These are phyloP conservation scores for Salix exigua DNA, from an alignment of 345 rosid species.

Conservation along the genomic window DNA sequence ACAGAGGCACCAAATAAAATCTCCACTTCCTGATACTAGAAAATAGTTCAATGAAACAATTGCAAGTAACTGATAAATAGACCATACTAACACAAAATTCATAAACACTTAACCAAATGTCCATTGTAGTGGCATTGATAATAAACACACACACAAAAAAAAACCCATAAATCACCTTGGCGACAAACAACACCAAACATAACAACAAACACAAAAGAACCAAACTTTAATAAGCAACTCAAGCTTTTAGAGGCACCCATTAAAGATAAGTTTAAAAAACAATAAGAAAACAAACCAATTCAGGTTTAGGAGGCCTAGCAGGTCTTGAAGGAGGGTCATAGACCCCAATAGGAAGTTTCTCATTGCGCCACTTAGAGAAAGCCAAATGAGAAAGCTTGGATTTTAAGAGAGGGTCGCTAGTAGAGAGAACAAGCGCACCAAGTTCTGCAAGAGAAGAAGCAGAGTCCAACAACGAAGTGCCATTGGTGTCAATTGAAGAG, in stretches of 20 bases:
- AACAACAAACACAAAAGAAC: neutral
- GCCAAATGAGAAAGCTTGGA: slow-evolving; percentile 75
- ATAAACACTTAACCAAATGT: neutral
- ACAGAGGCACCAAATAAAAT: neutral
- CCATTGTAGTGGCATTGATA: neutral
- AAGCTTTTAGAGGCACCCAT: neutral
- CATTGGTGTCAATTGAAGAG: neutral
- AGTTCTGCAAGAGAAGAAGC: slow-evolving; percentile 82
- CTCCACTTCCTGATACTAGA: neutral
- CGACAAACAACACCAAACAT: neutral
- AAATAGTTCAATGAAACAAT: neutral
- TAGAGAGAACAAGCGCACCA: slow-evolving; percentile 76
- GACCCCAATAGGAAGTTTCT: slow-evolving; percentile 57
- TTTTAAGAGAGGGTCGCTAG: slow-evolving; percentile 58
- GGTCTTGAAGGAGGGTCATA: slow-evolving; percentile 61
- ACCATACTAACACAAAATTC: neutral
- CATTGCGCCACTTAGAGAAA: slow-evolving; percentile 61
- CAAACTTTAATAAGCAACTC: neutral
- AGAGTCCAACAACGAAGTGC: slow-evolving; percentile 23
- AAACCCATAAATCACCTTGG: too few relatives aligned
- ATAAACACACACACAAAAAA: neutral
- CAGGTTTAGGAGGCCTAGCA: slow-evolving; percentile 69
- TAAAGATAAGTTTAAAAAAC: neutral
- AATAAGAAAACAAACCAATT: slow-evolving; percentile 45
- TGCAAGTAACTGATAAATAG: neutral